A percentile compares a stretch with the other conserved stretches of the same genome.
Evolutionary conservation across 1,284 basidiomycete genomes (phyloP).

Genomic region (Phaffia rhodozyma): DNA sequence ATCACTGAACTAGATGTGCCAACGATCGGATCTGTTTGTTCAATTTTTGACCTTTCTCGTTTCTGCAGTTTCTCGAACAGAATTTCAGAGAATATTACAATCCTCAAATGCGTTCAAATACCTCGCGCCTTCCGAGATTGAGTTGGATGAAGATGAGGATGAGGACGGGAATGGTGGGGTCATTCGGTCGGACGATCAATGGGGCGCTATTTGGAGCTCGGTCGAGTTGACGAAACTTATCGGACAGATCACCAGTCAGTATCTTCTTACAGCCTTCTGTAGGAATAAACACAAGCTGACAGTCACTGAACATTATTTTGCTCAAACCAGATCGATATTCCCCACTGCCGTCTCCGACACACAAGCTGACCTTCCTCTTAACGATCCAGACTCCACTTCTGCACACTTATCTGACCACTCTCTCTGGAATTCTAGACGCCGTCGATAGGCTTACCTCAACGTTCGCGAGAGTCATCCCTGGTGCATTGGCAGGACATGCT

Average conservation of each 20-base stretch:
- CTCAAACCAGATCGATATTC: slow-evolving; percentile 65
- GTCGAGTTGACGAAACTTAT: slow-evolving; percentile 67
- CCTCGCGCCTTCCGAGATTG: slow-evolving; percentile 38
- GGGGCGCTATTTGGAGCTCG: slow-evolving; percentile 61
- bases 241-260: slow-evolving; percentile 71
- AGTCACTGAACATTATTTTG: neutral
- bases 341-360: slow-evolving; percentile 61
- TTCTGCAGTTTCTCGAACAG: slow-evolving; percentile 54
- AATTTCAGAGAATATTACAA: slow-evolving; percentile 70
- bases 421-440: slow-evolving; percentile 75
- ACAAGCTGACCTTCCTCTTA: slow-evolving; percentile 71
- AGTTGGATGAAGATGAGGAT: slow-evolving; percentile 42
- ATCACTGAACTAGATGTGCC: neutral
- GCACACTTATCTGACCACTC: slow-evolving; percentile 59
- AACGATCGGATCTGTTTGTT: neutral
- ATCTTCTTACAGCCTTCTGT: neutral
- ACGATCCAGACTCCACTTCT: slow-evolving; percentile 75
- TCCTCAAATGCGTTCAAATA: slow-evolving; percentile 80
- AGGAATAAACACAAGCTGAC: neutral
- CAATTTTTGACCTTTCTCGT: neutral
- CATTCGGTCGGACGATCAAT: neutral
- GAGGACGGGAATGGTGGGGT: neutral
- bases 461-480: slow-evolving; percentile 80
- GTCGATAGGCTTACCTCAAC: slow-evolving; percentile 82
- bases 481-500: slow-evolving; percentile 50